phyloP scores from a whole-genome alignment of 2,329 filamentous ascomycete genomes.

The Mollisiaceae sp. region DNA sequence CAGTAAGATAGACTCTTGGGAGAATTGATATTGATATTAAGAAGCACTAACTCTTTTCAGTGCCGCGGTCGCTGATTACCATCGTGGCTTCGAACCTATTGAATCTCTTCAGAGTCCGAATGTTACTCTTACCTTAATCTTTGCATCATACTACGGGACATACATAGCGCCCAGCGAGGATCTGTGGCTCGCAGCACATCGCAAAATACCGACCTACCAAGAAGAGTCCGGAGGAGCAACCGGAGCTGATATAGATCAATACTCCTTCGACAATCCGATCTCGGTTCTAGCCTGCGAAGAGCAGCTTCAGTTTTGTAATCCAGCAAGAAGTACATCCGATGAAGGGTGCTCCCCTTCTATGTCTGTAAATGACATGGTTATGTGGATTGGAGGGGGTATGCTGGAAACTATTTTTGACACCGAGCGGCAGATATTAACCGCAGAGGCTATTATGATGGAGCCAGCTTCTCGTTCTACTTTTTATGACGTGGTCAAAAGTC shows the following conservation, averaged over 20 bases:
- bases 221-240: background rate
- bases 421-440: background rate
- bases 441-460: background rate
- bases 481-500: background rate
- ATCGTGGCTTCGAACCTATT: background rate
- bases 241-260: background rate
- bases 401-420: background rate
- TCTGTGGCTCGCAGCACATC: constrained; percentile 5
- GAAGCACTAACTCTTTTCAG: background rate
- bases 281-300: background rate
- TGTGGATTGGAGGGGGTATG: background rate
- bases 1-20: background rate
- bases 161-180: background rate
- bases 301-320: constrained; percentile 4
- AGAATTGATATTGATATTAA: no score
- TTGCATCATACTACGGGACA: background rate
- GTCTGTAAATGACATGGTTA: background rate
- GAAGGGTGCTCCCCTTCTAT: background rate
- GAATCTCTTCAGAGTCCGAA: background rate
- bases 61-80: background rate
- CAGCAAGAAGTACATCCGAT: background rate
- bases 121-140: background rate
- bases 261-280: background rate
- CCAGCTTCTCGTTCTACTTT: background rate
- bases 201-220: background rate